Evolutionary conservation across 208 protist species (phyloP), one percentile per base, ranked within the genome.

Genomic region (Trypanosoma lewisi): DNA sequence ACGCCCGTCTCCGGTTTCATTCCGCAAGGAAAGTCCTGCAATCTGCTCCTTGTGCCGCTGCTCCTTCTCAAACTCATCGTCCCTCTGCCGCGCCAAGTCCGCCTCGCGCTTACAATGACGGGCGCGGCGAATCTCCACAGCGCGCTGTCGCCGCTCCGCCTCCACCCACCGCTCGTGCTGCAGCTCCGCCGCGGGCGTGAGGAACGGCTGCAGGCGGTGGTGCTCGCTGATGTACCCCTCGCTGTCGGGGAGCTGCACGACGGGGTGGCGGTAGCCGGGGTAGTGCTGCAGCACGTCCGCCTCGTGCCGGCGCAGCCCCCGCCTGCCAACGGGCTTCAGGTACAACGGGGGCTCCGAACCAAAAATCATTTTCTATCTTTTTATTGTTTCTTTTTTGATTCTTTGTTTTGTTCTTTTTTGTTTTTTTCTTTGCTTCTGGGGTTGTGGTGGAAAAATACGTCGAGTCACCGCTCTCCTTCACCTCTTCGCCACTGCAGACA

Each of bases 221-320:
- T 27, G 34, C 19, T 91, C 80, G 21, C 66, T 42, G 25, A 80
- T 73, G 60, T 83, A 83, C 17, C 47, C 68, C 17, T 50, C 56
- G 41, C 72, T 67, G 25, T 25, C 56, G 2, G 63, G 55, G 33
- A 50, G 50, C 34, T 68, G 76, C 17, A 58, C 31, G 7, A 91
- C 31, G 5, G 84, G 84, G 63, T 85, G 70, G 2, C 56, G 34
- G 66, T 91, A 91, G 49, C 75, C 75, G 4, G 84, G 84, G 53
- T 80, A 82, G 59, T 91, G 84, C 53, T 85, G 78, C n/a, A 78
- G 58, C 16, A 64, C 71, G 42, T 91, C 80, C 27, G 79, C 81
- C 55, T 91, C 73, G 45, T 79, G 71, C 42, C 69, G 66, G 39
- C 84, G 80, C 36, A 87, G 30, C n/a, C 84, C 84, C 23, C 84